phyloP scores from a whole-genome alignment of 129 eudicot genomes.

The Flaveria brownii region DNA sequence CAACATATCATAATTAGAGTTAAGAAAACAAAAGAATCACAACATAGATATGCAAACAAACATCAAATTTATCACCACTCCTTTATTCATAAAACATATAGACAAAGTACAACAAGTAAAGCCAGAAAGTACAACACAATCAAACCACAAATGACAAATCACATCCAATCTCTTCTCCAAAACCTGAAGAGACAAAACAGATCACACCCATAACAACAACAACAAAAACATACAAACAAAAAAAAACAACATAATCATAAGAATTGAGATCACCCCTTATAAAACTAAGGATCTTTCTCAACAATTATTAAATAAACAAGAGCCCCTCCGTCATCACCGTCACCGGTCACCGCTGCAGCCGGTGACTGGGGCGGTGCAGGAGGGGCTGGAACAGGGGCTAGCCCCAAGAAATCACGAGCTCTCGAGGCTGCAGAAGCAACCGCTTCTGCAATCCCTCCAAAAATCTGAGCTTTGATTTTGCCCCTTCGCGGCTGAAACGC shows the following conservation, averaged over 20 bases:
- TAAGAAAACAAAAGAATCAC: neutral
- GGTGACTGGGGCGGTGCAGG: conserved; percentile 15
- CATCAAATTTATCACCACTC: conserved; percentile 2
- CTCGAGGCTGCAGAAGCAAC: conserved; percentile 28
- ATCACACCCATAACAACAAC: neutral
- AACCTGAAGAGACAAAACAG: conserved; percentile 35
- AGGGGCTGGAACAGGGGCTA: conserved; percentile 8
- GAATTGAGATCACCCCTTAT: conserved; percentile 22
- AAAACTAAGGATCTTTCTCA: conserved; percentile 36
- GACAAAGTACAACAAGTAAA: neutral
- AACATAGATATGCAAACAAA: conserved; percentile 1
- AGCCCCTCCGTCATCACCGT: conserved; percentile 13
- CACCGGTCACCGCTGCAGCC: neutral
- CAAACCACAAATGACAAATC: neutral
- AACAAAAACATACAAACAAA: neutral
- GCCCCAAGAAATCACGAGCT: conserved; percentile 27
- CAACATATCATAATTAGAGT: neutral
- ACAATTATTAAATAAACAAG: neutral
- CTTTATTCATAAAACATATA: neutral
- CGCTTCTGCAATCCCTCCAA: conserved; percentile 33
- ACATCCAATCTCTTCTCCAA: conserved; percentile 35
- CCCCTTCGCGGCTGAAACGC: conserved; percentile 22
- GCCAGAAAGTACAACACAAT: neutral
- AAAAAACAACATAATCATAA: conserved; percentile 5
- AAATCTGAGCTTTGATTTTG: conserved; percentile 29